A percentile compares a stretch with the other conserved stretches of the same genome.
Conservation (phyloP, 371 early-diverging fungal genomes). For the Mitosporidium daphniae region DNA sequence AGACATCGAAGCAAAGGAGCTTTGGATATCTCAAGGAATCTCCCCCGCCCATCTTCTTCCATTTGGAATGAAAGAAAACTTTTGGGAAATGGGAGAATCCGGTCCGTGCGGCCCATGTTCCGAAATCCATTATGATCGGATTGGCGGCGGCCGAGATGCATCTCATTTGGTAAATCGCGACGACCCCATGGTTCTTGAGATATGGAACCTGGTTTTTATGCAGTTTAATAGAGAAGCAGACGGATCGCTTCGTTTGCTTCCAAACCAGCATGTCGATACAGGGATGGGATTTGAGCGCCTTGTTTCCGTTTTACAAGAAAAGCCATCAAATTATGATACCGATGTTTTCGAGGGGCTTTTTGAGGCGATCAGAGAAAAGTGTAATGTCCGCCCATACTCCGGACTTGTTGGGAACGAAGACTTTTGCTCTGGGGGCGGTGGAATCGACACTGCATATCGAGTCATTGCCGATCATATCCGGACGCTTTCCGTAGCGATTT, state of each 20-base stretch:
- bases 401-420: constrained; percentile 54
- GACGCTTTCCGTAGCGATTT: constrained; percentile 81
- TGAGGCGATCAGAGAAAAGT: constrained; percentile 31
- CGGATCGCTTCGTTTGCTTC: constrained; percentile 44
- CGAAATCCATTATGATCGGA: constrained; percentile 95
- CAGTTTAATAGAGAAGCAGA: constrained; percentile 92
- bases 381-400: constrained; percentile 37
- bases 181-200: constrained; percentile 93
- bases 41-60: constrained; percentile 44
- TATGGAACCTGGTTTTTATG: constrained; percentile 99
- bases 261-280: constrained; percentile 92
- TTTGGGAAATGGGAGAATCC: constrained; percentile 99
- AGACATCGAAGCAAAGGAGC: constrained; percentile 57
- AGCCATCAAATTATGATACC: constrained; percentile 90
- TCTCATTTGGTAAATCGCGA: constrained; percentile 76
- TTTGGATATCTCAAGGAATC: constrained; percentile 73
- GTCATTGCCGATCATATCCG: constrained; percentile 94
- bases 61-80: constrained; percentile 79
- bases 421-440: constrained; percentile 14
- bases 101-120: constrained; percentile 99
- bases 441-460: constrained; percentile 86
- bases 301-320: constrained; percentile 73
- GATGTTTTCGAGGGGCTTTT: constrained; percentile 63
- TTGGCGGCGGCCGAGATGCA: constrained; percentile 64
- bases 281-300: constrained; percentile 96